Base-by-base conservation (phyloP, 371 early-diverging fungal genomes). In the Ordospora colligata region DNA sequence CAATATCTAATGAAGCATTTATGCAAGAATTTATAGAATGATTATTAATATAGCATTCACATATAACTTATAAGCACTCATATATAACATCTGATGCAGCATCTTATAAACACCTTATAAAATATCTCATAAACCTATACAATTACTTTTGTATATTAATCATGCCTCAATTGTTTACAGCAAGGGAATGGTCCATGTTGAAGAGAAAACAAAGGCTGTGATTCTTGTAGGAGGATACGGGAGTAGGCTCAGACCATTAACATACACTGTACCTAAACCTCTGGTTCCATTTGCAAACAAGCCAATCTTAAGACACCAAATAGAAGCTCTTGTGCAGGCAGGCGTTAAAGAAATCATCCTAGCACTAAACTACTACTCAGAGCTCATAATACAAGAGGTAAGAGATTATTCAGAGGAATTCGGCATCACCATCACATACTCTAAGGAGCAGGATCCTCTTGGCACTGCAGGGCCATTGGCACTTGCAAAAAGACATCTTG, bases 201-300 rank as follows among this genome's bases (percentile, higher is more conserved):
- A 63, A 42, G 62, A 75, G 32, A 25, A 52, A 8, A 27, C 17
- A 14, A 94, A 93, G 86, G 96, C 95, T 64, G 89, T 96, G 77
- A 93, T 96, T 87, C 91, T 96, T 75, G 96, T 95, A 80, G 97
- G 97, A 77, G 96, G 94, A 89, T 94, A 93, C 82, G 98, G 98
- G 66, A 97, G 96, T 66, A 90, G 99, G 82, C 90, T 98, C 74
- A 88, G 96, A 42, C 99, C 98, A 17, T 88, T 98, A 49, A 98
- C 99, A 8, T 88, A 96, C 67, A 92, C 97, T 58, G 84, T 91
- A 69, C 97, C 99, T 76, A 98, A 98, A 85, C 99, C 99, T 42
- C 87, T 98, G 67, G 94, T 98, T 12, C 93, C 93, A 82, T 98
- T 98, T 87, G 92, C 91, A 65, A 97, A 97, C 89, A 90, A 89